These are phyloP conservation scores for Cryptosporidium xiaoi DNA, from an alignment of 169 alveolate species.

Conservation along the genomic window DNA sequence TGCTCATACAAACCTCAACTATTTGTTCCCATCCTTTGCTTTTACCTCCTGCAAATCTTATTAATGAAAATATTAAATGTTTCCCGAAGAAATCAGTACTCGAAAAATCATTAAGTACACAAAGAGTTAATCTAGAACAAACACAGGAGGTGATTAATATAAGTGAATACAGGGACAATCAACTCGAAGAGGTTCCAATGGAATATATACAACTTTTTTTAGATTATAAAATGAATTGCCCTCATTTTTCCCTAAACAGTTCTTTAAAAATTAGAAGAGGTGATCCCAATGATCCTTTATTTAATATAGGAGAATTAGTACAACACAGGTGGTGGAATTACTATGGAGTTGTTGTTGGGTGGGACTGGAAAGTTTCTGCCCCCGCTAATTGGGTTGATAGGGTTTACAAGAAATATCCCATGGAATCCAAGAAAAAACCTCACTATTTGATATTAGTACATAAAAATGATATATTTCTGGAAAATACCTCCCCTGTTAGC, in stretches of 20 bases:
- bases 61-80: constrained; percentile 12
- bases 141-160: neutral
- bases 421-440: constrained; percentile 23
- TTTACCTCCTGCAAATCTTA: constrained; percentile 32
- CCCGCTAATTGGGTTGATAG: constrained; percentile 20
- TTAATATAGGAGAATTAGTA: constrained; percentile 30
- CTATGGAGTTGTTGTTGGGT: constrained; percentile 59
- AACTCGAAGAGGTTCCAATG: constrained; percentile 17
- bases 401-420: constrained; percentile 44
- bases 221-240: neutral
- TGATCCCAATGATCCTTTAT: constrained; percentile 1
- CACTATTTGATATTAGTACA: constrained; percentile 63
- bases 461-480: neutral
- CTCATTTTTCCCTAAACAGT: constrained; percentile 13
- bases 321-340: constrained; percentile 66
- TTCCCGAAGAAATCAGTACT: neutral
- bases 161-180: neutral
- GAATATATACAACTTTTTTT: constrained; percentile 1
- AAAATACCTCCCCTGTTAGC: neutral
- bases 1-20: constrained; percentile 53
- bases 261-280: constrained; percentile 18
- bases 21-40: constrained; percentile 64
- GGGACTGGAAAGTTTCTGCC: constrained; percentile 56
- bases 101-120: neutral
- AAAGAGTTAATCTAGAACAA: neutral